A percentile compares a stretch with the other conserved stretches of the same genome.
Conservation (phyloP, 768 basidiomycete species). For the Leccinellum albellum region DNA sequence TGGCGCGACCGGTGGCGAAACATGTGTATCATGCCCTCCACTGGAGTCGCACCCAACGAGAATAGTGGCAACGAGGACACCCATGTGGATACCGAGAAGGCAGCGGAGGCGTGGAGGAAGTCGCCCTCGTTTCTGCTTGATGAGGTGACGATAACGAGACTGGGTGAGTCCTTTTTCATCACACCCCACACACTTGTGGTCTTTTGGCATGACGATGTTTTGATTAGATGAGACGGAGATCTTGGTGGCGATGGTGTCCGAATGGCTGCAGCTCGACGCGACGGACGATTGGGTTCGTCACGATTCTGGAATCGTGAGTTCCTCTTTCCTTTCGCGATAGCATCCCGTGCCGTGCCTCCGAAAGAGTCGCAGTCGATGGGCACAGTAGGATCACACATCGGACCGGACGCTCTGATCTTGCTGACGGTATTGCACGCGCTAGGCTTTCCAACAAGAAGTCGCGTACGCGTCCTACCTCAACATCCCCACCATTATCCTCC, state of each 20-base stretch:
- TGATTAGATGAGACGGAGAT: conserved; percentile 67
- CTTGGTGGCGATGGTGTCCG: conserved; percentile 74
- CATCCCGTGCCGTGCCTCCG: conserved; percentile 15
- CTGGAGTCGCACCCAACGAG: conserved; percentile 22
- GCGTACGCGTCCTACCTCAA: conserved; percentile 91
- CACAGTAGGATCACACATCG: conserved; percentile 9
- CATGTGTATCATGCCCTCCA: conserved; percentile 73
- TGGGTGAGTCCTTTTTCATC: conserved; percentile 44
- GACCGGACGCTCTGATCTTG: not conserved
- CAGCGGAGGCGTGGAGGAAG: conserved; percentile 84
- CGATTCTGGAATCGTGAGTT: conserved; percentile 88
- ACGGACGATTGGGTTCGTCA: conserved; percentile 91
- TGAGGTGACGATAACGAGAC: conserved; percentile 84
- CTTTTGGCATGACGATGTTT: conserved; percentile 6
- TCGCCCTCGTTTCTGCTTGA: conserved; percentile 73
- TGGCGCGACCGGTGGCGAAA: conserved; percentile 88
- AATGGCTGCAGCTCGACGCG: conserved; percentile 95
- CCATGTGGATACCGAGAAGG: conserved; percentile 45
- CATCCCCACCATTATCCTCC: conserved; percentile 79
- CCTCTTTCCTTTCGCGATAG: conserved; percentile 3
- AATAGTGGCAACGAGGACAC: conserved; percentile 32
- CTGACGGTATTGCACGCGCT: conserved; percentile 11
- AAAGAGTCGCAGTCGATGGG: conserved; percentile 16
- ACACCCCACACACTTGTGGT: conserved; percentile 5
- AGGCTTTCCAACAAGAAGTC: conserved; percentile 93